Conservation (phyloP, 1,284 basidiomycete genomes). For the Sporisorium iseilematis-ciliati region DNA sequence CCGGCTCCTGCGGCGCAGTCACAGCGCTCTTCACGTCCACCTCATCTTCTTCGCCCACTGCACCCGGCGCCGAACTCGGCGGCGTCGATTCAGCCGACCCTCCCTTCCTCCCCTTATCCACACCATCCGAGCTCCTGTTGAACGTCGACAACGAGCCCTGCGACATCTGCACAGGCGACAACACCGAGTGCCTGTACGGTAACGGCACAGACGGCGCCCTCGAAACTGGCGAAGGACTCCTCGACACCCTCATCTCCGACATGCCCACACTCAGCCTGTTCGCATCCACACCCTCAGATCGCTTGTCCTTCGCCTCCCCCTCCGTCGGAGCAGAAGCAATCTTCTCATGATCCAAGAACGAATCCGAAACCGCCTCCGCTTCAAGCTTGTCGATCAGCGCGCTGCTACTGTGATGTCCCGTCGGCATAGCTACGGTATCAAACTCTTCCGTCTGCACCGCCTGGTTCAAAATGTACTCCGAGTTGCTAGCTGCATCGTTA, state of each 20-base stretch:
- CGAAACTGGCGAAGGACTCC: constrained; percentile 18
- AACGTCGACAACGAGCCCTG: constrained; percentile 21
- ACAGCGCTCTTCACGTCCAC: background rate
- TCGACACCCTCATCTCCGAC: background rate
- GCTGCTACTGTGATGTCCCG: constrained; percentile 25
- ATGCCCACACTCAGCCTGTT: constrained; percentile 3
- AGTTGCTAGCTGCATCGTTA: constrained; percentile 38
- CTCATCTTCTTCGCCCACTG: background rate
- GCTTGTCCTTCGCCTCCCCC: background rate
- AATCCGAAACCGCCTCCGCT: constrained; percentile 30
- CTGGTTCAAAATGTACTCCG: constrained; percentile 28
- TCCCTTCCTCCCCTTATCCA: background rate
- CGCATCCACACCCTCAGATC: background rate
- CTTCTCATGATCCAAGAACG: constrained; percentile 28
- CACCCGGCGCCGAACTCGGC: constrained; percentile 17
- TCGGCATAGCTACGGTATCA: constrained; percentile 40
- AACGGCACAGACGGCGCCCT: constrained; percentile 24
- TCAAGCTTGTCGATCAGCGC: constrained; percentile 38
- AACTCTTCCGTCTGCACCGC: constrained; percentile 14
- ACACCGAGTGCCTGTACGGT: constrained; percentile 34
- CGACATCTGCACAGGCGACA: background rate
- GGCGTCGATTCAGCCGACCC: constrained; percentile 15
- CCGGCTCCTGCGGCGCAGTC: background rate
- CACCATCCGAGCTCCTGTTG: constrained; percentile 9
- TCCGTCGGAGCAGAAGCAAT: constrained; percentile 7